These are phyloP conservation scores for Liquidambar formosana DNA, from an alignment of 164 flowering plant genomes.

Conservation along the genomic window DNA sequence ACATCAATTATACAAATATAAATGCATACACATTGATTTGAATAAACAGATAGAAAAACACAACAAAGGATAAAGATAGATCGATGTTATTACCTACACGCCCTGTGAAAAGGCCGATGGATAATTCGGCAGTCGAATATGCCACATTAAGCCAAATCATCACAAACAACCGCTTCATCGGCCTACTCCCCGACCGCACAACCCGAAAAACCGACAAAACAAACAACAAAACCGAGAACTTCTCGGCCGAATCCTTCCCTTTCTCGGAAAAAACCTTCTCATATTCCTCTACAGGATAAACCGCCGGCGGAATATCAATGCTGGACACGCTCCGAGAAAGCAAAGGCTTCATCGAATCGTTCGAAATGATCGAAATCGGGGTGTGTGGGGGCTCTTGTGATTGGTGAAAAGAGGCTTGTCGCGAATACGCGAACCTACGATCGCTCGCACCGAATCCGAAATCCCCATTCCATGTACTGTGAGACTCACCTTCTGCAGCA, in stretches of 20 bases:
- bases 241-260: slow-evolving; percentile 21
- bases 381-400: slow-evolving; percentile 39
- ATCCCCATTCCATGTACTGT: slow-evolving; percentile 10
- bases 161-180: slow-evolving; percentile 67
- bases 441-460: slow-evolving; percentile 36
- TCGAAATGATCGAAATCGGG: slow-evolving; percentile 35
- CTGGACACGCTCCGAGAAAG: slow-evolving; percentile 52
- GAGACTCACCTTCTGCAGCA: neutral
- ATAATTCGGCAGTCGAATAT: slow-evolving; percentile 75
- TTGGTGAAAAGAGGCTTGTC: slow-evolving; percentile 64
- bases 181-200: slow-evolving; percentile 60
- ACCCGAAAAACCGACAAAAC: slow-evolving; percentile 34
- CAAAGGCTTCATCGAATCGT: slow-evolving; percentile 39
- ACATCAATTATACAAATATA: too few relatives aligned
- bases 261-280: slow-evolving; percentile 18
- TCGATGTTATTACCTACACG: slow-evolving; percentile 58
- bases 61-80: neutral
- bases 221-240: slow-evolving; percentile 27
- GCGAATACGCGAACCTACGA: slow-evolving; percentile 68
- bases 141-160: slow-evolving; percentile 87
- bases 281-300: slow-evolving; percentile 20
- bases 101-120: slow-evolving; percentile 77
- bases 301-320: slow-evolving; percentile 46
- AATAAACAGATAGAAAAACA: neutral
- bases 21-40: neutral